These are phyloP conservation scores for Meyerozyma athensensis DNA, from an alignment of 1,139 yeast species.

Conservation along the genomic window DNA sequence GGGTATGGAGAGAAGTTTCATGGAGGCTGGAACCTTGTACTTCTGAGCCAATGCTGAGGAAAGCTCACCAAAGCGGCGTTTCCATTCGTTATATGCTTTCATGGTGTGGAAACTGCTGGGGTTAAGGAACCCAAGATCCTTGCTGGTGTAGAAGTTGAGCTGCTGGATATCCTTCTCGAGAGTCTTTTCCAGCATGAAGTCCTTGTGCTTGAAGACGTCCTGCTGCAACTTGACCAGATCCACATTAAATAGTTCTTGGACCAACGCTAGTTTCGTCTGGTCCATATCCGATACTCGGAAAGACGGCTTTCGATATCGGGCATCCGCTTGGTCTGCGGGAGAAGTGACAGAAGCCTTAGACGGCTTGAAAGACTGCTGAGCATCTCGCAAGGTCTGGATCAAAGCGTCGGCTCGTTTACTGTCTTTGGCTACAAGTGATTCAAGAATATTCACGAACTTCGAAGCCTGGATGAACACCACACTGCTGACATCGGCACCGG, in stretches of 20 bases:
- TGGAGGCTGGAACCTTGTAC: conserved; percentile 35
- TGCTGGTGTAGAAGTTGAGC: conserved; percentile 32
- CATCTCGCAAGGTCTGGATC: conserved; percentile 39
- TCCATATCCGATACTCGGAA: conserved; percentile 50
- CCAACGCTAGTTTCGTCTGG: conserved; percentile 28
- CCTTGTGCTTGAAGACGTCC: conserved; percentile 42
- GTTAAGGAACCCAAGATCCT: conserved; percentile 36
- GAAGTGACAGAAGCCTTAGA: conserved; percentile 9
- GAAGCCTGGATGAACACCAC: conserved; percentile 54
- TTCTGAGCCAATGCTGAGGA: conserved; percentile 35
- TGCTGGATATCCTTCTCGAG: conserved; percentile 44
- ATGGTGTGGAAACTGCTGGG: conserved; percentile 39
- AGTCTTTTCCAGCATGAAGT: conserved; percentile 37
- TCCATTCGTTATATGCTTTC: conserved; percentile 50
- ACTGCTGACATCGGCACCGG: conserved; percentile 37
- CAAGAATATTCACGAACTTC: conserved; percentile 52
- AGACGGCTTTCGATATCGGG: conserved; percentile 38
- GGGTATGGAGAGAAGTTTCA: conserved; percentile 28
- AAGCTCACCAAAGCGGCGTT: conserved; percentile 35
- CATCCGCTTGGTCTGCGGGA: conserved; percentile 7
- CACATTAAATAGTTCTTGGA: conserved; percentile 38
- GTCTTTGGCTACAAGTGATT: conserved; percentile 42
- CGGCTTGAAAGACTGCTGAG: conserved; percentile 37
- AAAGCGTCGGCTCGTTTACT: conserved; percentile 25
- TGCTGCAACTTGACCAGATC: conserved; percentile 43